Percentiles rank a stretch among this genome's conserved stretches.
phyloP scores from a whole-genome alignment of 2,329 filamentous ascomycete species.

The Pseudogymnoascus sp. region DNA sequence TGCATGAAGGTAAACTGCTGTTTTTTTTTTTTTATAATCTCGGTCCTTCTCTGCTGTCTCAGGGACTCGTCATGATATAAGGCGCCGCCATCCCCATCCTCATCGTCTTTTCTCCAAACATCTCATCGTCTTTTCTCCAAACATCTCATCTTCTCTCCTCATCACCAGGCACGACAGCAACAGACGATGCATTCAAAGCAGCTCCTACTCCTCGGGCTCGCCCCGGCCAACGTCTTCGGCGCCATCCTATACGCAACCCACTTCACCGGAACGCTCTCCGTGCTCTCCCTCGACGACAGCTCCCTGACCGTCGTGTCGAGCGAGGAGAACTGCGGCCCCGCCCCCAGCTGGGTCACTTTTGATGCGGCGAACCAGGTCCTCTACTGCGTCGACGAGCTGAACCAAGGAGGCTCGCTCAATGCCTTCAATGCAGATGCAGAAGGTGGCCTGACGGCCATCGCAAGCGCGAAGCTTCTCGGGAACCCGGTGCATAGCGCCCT shows the following conservation, averaged over 20 bases:
- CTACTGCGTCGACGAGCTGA: constrained; percentile 38
- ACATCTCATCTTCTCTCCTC: neutral
- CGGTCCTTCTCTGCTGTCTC: neutral
- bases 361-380: constrained; percentile 32
- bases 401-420: constrained; percentile 27
- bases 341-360: constrained; percentile 37
- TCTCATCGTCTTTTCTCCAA: neutral
- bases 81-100: neutral
- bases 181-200: neutral
- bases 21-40: neutral
- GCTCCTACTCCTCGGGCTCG: neutral
- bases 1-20: neutral
- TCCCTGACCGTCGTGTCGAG: constrained; percentile 20
- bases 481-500: constrained; percentile 19
- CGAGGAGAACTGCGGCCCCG: constrained; percentile 26
- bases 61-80: neutral
- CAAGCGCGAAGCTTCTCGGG: constrained; percentile 18
- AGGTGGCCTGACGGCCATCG: constrained; percentile 31
- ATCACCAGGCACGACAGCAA: neutral
- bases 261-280: constrained; percentile 37
- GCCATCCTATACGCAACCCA: constrained; percentile 22
- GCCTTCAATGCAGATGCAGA: constrained; percentile 31
- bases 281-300: constrained; percentile 29
- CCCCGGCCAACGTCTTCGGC: neutral
- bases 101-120: neutral